Base-by-base conservation (phyloP, 2,329 filamentous ascomycete genomes). In the Penicillium freii region DNA sequence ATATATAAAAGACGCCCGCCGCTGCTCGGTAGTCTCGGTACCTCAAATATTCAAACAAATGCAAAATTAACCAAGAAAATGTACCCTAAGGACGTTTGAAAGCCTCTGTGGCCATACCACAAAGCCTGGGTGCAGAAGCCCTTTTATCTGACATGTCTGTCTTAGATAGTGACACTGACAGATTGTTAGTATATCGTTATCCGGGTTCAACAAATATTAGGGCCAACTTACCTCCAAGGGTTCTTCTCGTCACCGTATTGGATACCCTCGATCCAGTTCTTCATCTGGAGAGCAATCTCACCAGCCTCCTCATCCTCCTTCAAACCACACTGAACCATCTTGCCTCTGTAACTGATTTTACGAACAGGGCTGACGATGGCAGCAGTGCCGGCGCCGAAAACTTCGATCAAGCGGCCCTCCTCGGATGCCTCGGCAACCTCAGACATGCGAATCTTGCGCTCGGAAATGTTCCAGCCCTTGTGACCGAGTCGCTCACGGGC, bases 201-300 rank as follows among this genome's bases (percentile, higher is more conserved):
- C 31, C 23, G 2, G 29, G 8, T n/a, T 13, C 17, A 29, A 34
- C 1, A 52, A 17, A 10, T 10, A 45, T 15, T 2, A 5, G 13
- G 34, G 25, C 5, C 19, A 42, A 71, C 78, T 74, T 87, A 87
- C 82, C 92, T 97, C 94, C 94, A 99, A 64, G 87, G 83, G 74
- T 97, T 91, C 73, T 91, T 85, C 76, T 93, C 89, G 63, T 97
- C 92, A 62, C 94, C 94, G 73, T 97, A 97, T 79, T 97, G 93
- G 66, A 95, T 92, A 29, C 80, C 88, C 80, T 96, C 92, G 62
- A 99, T 97, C 94, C 94, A 99, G 69, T 88, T 85, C 85, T 96
- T 96, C 88, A 99, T 92, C 76, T 84, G 85, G 68, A 86, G 78
- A 10, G 94, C 89, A 69, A 97, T 82, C 71, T 92, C 88, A 43